These are phyloP conservation scores for Aspergillus uvarum DNA, from an alignment of 2,329 filamentous ascomycete species.

Conservation along the genomic window DNA sequence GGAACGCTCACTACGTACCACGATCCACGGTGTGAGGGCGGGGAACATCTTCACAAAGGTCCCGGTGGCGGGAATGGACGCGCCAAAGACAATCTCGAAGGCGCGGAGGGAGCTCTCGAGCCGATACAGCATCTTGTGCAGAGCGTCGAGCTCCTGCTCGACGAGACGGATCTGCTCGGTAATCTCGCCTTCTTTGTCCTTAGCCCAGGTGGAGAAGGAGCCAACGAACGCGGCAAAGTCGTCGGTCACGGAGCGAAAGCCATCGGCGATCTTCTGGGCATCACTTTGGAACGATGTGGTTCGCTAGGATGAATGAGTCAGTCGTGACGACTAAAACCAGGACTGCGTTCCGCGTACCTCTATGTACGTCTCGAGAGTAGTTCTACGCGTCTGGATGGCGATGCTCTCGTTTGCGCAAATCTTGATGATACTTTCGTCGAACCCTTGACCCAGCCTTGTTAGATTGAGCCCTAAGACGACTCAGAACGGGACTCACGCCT, in stretches of 20 bases:
- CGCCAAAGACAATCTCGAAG: background rate
- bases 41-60: background rate
- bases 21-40: background rate
- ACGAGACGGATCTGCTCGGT: background rate
- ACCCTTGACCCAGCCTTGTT: background rate
- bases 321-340: background rate
- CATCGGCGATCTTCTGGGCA: background rate
- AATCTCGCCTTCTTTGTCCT: slow-evolving; percentile 3
- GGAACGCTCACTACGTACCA: background rate
- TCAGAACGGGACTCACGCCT: background rate
- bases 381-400: too few relatives aligned
- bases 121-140: background rate
- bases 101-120: background rate
- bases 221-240: background rate
- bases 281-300: background rate
- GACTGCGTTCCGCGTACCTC: too few relatives aligned
- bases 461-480: background rate
- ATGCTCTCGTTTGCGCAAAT: too few relatives aligned
- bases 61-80: background rate
- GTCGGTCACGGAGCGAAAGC: background rate
- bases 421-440: background rate
- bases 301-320: background rate
- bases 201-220: background rate
- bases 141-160: background rate
- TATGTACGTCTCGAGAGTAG: too few relatives aligned